Percentiles rank a stretch among this genome's conserved stretches.
Evolutionary conservation across 345 rosid species (phyloP).

Genomic region (Syzygium aromaticum): DNA sequence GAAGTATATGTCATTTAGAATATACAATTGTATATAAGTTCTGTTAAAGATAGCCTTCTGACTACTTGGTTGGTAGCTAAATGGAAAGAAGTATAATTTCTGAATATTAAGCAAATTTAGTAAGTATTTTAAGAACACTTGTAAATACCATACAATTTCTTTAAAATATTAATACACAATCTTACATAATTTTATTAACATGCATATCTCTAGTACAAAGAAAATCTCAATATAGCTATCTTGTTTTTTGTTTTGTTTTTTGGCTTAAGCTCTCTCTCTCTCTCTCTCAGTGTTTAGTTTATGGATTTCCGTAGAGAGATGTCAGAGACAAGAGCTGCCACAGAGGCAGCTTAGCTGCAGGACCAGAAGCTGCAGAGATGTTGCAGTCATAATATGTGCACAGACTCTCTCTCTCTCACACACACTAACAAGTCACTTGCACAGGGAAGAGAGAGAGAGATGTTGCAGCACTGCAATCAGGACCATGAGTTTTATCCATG

Average conservation of each 20-base stretch:
- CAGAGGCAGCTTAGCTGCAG: slow-evolving; percentile 34
- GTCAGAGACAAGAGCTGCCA: slow-evolving; percentile 76
- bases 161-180: not conserved
- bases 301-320: slow-evolving; percentile 58
- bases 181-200: not conserved
- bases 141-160: not conserved
- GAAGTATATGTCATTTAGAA: not conserved
- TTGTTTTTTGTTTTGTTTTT: slow-evolving; percentile 8
- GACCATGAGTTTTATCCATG: slow-evolving; percentile 53
- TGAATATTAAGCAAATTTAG: not conserved
- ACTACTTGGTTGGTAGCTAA: not conserved
- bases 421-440: not conserved
- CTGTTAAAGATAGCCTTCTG: not conserved
- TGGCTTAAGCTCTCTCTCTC: slow-evolving; percentile 4
- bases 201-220: not conserved
- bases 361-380: slow-evolving; percentile 25
- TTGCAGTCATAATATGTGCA: not conserved
- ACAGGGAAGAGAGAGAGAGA: slow-evolving; percentile 5
- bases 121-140: not conserved
- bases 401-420: not conserved
- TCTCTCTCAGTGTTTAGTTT: slow-evolving; percentile 21
- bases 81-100: not conserved
- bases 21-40: not conserved
- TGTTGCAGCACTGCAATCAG: slow-evolving; percentile 33
- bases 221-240: not conserved